Percentiles rank a stretch among this genome's conserved stretches.
These are phyloP conservation scores for Rhodomyrtus psidioides DNA, from an alignment of 441 rosid species.

Conservation along the genomic window DNA sequence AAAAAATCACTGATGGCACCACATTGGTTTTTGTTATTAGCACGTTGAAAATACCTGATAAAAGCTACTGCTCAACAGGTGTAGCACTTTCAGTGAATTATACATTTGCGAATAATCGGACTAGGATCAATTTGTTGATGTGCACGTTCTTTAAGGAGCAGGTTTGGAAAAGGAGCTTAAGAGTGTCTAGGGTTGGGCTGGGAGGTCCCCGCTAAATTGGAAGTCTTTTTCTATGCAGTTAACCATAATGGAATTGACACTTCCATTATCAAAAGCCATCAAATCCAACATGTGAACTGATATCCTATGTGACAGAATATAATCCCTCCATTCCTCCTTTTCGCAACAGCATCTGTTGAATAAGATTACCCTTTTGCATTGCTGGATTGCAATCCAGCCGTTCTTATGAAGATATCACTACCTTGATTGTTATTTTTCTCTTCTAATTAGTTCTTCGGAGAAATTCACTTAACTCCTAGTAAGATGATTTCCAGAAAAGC, in stretches of 20 bases:
- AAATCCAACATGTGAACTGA: neutral
- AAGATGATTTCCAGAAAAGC: neutral
- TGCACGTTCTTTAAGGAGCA: neutral
- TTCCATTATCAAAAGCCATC: neutral
- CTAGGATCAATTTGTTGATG: neutral
- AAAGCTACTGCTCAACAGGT: neutral
- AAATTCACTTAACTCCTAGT: neutral
- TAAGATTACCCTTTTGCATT: neutral
- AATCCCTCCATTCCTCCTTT: neutral
- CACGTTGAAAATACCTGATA: neutral
- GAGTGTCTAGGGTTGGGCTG: neutral
- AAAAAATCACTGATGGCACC: neutral
- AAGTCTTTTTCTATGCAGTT: neutral
- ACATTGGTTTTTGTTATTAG: neutral
- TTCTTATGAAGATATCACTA: neutral
- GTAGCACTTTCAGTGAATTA: neutral
- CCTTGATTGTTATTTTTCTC: neutral
- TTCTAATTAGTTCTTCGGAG: neutral
- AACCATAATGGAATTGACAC: neutral
- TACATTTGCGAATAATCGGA: neutral
- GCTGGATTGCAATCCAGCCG: neutral
- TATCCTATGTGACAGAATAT: neutral
- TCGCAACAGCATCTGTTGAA: neutral
- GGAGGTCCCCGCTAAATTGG: neutral
- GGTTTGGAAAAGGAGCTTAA: neutral